Percentiles rank a stretch among this genome's conserved stretches.
Evolutionary conservation across 1,284 basidiomycete genomes (phyloP).

Genomic region (Cystobasidium pallidum): DNA sequence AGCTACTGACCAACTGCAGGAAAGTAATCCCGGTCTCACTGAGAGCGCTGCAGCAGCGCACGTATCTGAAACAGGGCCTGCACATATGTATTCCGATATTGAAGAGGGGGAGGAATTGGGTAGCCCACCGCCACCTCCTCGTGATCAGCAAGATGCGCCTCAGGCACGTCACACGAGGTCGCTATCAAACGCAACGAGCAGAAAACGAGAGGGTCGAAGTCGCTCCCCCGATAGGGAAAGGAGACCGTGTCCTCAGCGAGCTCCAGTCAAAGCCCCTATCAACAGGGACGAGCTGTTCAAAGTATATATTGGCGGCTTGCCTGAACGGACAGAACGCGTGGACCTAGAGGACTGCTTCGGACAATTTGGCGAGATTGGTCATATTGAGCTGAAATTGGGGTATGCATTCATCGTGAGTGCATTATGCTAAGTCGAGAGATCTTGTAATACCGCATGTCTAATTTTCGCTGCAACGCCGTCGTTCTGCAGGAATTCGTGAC

Average conservation of each 20-base stretch:
- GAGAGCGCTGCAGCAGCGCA: slow-evolving; percentile 1
- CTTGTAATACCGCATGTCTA: background rate
- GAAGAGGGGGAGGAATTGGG: slow-evolving; percentile 27
- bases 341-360: slow-evolving; percentile 54
- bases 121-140: background rate
- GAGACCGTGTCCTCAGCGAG: background rate
- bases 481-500: slow-evolving; percentile 50
- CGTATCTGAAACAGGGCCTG: background rate
- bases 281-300: slow-evolving; percentile 42
- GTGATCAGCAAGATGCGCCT: background rate
- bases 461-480: too few species aligned
- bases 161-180: background rate
- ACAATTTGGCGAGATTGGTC: slow-evolving; percentile 51
- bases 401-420: slow-evolving; percentile 53
- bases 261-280: background rate
- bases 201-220: background rate
- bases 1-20: background rate
- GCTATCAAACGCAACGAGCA: background rate
- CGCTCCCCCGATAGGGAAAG: slow-evolving; percentile 3
- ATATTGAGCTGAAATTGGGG: slow-evolving; percentile 50
- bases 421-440: too few species aligned
- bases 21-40: background rate
- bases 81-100: slow-evolving; percentile 1
- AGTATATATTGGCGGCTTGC: slow-evolving; percentile 52
- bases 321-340: slow-evolving; percentile 49